Base-by-base conservation (phyloP, 2,329 filamentous ascomycete genomes). In the Penicillium fuscoglaucum region DNA sequence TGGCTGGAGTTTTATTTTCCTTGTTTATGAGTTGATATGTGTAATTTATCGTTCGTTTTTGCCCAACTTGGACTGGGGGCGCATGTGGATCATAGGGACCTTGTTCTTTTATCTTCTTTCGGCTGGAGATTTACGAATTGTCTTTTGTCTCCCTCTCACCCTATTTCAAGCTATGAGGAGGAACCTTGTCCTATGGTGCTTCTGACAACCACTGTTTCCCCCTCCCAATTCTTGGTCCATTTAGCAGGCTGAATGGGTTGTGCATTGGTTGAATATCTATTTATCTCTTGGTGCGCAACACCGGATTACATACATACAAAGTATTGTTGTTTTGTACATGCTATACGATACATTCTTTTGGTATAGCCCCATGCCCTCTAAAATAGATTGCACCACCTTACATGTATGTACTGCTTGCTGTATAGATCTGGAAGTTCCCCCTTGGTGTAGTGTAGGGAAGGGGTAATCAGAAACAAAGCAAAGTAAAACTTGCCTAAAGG, bases 21-120 rank as follows among this genome's bases (percentile, higher is more conserved):
- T 53, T 67, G 60, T 64, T 57, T 21, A 66, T 66, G 59, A 61
- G 52, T 60, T 61, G 43, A 57, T 53, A 37, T 61, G 51, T 67
- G 63, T 66, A 66, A 67, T 61, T 64, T 66, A 63, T 61, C 45
- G 31, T 40, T 48, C 28, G 31, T 39, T 44, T 13, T 33, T 6
- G 31, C 24, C 21, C 31, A 8, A 35, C 17, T 41, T 3, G 41
- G 46, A 48, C 35, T 29, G 13, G 31, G 31, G 39, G 52, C 39
- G 33, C 43, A 51, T 41, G 24, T 49, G 19, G 19, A 29, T 45
- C 26, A 37, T 52, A 19, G 9, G 13, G 48, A 33, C 33, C 5
- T 31, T 12, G 12, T 24, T 31, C 28, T 47, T 7, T 24, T 15
- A 35, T 37, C 10, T 24, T 43, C 41, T 49, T 41, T 49, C 35